These are phyloP conservation scores for Mortierella sp. DNA, from an alignment of 371 early-diverging fungal genomes.

Conservation along the genomic window DNA sequence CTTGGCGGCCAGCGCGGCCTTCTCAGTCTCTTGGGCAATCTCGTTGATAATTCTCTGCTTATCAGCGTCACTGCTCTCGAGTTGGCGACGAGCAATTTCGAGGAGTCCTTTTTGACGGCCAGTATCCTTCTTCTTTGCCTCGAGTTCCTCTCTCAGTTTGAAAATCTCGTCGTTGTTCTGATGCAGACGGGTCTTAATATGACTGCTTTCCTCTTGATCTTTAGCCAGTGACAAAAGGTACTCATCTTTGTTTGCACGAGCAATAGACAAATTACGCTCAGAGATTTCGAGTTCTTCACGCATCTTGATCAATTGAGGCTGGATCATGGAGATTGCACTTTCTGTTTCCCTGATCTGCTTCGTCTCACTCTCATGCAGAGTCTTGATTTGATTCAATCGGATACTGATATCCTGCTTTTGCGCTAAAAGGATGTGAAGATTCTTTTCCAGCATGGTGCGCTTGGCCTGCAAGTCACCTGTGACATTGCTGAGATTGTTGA, in stretches of 20 bases:
- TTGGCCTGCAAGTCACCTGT: constrained; percentile 64
- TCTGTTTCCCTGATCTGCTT: constrained; percentile 62
- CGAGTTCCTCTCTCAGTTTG: constrained; percentile 58
- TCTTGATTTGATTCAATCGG: constrained; percentile 61
- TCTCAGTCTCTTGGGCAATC: constrained; percentile 43
- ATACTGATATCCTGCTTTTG: constrained; percentile 67
- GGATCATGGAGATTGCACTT: constrained; percentile 54
- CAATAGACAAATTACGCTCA: constrained; percentile 49
- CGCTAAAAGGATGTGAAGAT: constrained; percentile 55
- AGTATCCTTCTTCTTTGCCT: constrained; percentile 54
- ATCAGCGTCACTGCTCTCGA: constrained; percentile 49
- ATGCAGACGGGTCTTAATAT: constrained; percentile 56
- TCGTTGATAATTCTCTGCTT: constrained; percentile 49
- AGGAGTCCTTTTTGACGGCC: constrained; percentile 47
- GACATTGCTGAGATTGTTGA: constrained; percentile 60
- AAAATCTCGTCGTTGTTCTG: constrained; percentile 62
- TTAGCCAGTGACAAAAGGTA: constrained; percentile 59
- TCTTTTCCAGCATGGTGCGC: constrained; percentile 58
- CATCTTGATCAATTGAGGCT: constrained; percentile 57
- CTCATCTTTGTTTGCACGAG: constrained; percentile 59
- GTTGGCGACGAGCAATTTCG: constrained; percentile 53
- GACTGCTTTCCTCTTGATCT: constrained; percentile 61
- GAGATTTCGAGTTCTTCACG: constrained; percentile 61
- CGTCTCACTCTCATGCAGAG: constrained; percentile 63
- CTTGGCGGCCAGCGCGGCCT: constrained; percentile 30